A percentile compares a stretch with the other conserved stretches of the same genome.
Conservation (phyloP, 371 early-diverging fungal species). For the Sporodiniella umbellata region DNA sequence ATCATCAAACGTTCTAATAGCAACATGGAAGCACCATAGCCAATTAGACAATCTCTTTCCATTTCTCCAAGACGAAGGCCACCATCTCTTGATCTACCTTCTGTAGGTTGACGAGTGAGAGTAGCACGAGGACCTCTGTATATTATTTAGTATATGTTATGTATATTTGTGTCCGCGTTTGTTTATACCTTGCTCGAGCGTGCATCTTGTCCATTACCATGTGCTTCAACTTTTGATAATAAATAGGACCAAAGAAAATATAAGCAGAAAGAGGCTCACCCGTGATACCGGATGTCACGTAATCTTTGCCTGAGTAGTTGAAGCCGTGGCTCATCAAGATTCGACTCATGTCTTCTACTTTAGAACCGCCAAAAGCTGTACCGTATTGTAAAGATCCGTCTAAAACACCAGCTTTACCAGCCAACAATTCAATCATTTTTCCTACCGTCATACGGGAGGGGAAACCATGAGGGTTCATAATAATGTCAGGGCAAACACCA, state of each 20-base stretch:
- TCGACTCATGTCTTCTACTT: slow-evolving; percentile 94
- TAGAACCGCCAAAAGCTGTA: slow-evolving; percentile 96
- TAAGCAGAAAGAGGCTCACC: slow-evolving; percentile 94
- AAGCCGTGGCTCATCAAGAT: slow-evolving; percentile 95
- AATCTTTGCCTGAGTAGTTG: slow-evolving; percentile 99
- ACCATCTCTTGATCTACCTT: slow-evolving; percentile 98
- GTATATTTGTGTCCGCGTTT: not conserved
- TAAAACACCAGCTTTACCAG: slow-evolving; percentile 98
- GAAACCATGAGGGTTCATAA: slow-evolving; percentile 99
- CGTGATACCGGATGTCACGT: slow-evolving; percentile 90
- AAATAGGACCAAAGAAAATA: slow-evolving; percentile 98
- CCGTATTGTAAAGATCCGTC: slow-evolving; percentile 96
- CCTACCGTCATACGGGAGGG: slow-evolving; percentile 99
- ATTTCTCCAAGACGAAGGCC: slow-evolving; percentile 98
- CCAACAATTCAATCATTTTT: slow-evolving; percentile 98
- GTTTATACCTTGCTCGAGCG: slow-evolving; percentile 91
- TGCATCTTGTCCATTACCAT: slow-evolving; percentile 99
- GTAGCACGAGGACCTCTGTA: slow-evolving; percentile 92
- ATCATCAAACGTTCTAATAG: slow-evolving; percentile 95
- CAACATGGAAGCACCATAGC: slow-evolving; percentile 95
- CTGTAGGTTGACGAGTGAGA: slow-evolving; percentile 97
- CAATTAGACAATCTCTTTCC: slow-evolving; percentile 99
- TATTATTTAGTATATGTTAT: not conserved
- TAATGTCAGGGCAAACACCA: slow-evolving; percentile 97
- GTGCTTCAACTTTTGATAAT: slow-evolving; percentile 99